A percentile compares a stretch with the other conserved stretches of the same genome.
Evolutionary conservation across 768 basidiomycete species (phyloP).

Genomic region (Hydnomerulius pinastri): DNA sequence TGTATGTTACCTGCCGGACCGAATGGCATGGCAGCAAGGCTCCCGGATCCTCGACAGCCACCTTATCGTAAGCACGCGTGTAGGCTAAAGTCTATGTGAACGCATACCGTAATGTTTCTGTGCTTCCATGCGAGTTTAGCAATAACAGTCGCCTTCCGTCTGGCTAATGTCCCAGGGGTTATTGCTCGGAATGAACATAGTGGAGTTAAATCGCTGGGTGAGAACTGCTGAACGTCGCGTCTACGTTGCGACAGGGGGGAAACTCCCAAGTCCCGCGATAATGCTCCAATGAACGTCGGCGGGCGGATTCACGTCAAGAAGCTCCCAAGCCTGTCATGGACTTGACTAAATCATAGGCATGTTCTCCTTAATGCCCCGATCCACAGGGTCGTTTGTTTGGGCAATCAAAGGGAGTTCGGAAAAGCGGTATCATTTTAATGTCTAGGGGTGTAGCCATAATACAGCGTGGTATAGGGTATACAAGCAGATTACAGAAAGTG

Average conservation of each 20-base stretch:
- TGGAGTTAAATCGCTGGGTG: not conserved
- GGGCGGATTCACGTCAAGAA: not conserved
- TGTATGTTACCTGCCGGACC: too few species aligned
- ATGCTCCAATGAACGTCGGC: not conserved
- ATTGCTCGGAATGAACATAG: not conserved
- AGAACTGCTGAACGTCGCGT: not conserved
- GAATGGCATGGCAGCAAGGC: too few species aligned
- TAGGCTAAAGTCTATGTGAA: too few species aligned
- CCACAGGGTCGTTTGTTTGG: too few species aligned
- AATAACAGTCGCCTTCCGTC: too few species aligned
- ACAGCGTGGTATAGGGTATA: conserved; percentile 25
- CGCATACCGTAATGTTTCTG: too few species aligned
- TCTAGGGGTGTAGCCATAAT: conserved; percentile 13
- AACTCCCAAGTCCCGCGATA: too few species aligned
- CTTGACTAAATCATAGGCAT: too few species aligned
- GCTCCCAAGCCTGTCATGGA: conserved; percentile 3
- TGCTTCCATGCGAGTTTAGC: too few species aligned
- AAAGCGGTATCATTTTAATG: conserved; percentile 5
- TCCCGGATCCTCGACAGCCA: too few species aligned
- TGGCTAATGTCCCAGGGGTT: too few species aligned
- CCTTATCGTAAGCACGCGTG: too few species aligned
- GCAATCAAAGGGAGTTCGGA: not conserved
- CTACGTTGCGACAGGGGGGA: not conserved
- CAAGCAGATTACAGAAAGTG: conserved; percentile 13
- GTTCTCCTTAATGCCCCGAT: not conserved